phyloP scores from a whole-genome alignment of 495 filamentous ascomycete species.

The Penicillium lagena region DNA sequence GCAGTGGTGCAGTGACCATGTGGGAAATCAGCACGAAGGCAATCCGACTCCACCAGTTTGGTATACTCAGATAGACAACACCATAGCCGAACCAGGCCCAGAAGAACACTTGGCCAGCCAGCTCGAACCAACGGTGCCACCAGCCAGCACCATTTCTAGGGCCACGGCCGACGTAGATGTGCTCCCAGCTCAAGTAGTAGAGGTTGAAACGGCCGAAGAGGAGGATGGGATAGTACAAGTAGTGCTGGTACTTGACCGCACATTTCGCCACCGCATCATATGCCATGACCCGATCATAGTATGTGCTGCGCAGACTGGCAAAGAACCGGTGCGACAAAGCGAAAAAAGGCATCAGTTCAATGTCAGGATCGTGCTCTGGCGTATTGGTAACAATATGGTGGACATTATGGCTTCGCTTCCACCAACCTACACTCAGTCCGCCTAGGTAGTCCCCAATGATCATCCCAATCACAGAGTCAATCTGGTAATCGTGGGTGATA shows the following conservation, averaged over 20 bases:
- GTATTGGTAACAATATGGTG: constrained; percentile 91
- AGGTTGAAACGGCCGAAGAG: constrained; percentile 81
- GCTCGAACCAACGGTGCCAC: constrained; percentile 79
- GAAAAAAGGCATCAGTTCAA: constrained; percentile 85
- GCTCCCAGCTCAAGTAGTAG: constrained; percentile 70
- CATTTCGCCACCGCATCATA: constrained; percentile 67
- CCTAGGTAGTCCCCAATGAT: constrained; percentile 78
- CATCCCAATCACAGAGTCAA: constrained; percentile 77
- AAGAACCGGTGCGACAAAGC: constrained; percentile 79
- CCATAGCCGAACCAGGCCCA: constrained; percentile 86
- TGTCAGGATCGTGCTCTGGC: constrained; percentile 89
- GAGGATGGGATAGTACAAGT: constrained; percentile 71
- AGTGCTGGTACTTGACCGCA: constrained; percentile 63
- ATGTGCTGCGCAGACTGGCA: constrained; percentile 62
- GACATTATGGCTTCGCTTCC: constrained; percentile 90
- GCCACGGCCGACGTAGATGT: constrained; percentile 61
- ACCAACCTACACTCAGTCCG: constrained; percentile 85
- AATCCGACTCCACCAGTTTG: constrained; percentile 57
- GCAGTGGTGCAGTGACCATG: constrained; percentile 70
- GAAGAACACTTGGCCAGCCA: constrained; percentile 71
- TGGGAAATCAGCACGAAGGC: constrained; percentile 75
- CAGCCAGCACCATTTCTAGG: constrained; percentile 70
- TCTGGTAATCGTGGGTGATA: constrained; percentile 77
- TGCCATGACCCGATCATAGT: constrained; percentile 73
- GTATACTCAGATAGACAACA: constrained; percentile 64